phyloP scores from a whole-genome alignment of 306 rosid genomes.

The Cyamopsis tetragonoloba region DNA sequence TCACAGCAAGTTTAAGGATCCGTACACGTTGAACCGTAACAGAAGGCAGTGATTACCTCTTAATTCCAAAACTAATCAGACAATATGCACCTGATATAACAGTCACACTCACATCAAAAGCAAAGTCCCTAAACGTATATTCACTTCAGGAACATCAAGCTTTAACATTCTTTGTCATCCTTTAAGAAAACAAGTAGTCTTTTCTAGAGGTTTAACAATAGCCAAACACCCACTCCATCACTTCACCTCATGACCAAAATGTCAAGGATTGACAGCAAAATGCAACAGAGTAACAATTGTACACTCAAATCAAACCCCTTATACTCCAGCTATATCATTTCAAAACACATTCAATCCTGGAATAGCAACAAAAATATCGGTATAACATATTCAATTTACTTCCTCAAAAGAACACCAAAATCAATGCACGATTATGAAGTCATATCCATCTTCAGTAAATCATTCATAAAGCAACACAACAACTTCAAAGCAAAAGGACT shows the following conservation, averaged over 20 bases:
- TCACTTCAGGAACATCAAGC: conserved; percentile 49
- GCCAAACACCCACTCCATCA: conserved; percentile 53
- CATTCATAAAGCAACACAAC: neutral
- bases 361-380: neutral
- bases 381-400: neutral
- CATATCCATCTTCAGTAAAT: neutral
- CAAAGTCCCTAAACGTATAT: conserved; percentile 41
- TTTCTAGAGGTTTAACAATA: conserved; percentile 41
- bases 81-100: conserved; percentile 43
- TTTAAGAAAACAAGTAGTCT: conserved; percentile 41
- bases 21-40: conserved; percentile 47
- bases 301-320: conserved; percentile 21
- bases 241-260: conserved; percentile 46
- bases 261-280: conserved; percentile 47
- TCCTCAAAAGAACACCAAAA: no score
- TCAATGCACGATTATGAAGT: no score
- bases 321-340: neutral
- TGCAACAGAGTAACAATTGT: conserved; percentile 46
- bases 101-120: conserved; percentile 38
- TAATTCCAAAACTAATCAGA: conserved; percentile 44
- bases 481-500: neutral
- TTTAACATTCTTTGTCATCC: conserved; percentile 41
- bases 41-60: conserved; percentile 38
- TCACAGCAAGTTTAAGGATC: conserved; percentile 47
- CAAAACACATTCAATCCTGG: neutral